A percentile compares a stretch with the other conserved stretches of the same genome.
Conservation (phyloP, 805 yeast genomes). For the Pichia paraexigua region DNA sequence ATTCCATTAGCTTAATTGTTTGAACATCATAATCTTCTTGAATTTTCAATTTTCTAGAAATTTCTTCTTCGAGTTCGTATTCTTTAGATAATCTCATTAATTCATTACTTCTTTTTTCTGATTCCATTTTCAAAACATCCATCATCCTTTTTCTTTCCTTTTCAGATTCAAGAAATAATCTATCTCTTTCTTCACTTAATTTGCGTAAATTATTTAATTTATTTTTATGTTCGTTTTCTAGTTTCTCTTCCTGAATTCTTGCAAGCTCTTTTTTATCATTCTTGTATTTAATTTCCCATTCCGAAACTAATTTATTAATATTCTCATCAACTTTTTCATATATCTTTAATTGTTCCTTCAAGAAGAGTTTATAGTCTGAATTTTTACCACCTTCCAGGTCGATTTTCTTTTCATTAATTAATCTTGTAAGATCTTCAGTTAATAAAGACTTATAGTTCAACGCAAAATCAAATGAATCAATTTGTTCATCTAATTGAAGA, state of each 20-base stretch:
- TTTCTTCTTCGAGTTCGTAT: background rate
- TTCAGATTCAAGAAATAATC: background rate
- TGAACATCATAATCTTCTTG: background rate
- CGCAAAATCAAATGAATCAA: background rate
- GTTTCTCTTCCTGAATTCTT: constrained; percentile 4
- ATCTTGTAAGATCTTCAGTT: background rate
- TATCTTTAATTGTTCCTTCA: background rate
- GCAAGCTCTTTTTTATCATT: background rate
- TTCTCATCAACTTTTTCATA: background rate
- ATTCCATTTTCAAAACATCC: background rate
- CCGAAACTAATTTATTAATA: constrained; percentile 1
- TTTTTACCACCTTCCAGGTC: background rate
- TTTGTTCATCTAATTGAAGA: constrained; percentile 2
- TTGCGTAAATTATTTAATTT: background rate
- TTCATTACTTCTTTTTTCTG: background rate
- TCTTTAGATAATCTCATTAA: background rate
- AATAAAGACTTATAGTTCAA: background rate
- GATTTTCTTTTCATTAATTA: background rate
- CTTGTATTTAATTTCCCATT: constrained; percentile 1
- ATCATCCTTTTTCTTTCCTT: background rate
- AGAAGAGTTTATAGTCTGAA: background rate
- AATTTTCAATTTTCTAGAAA: background rate
- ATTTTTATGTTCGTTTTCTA: background rate
- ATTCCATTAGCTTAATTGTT: background rate
- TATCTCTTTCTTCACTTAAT: constrained; percentile 1